These are phyloP conservation scores for Suillus placidus DNA, from an alignment of 768 basidiomycete species.

Conservation along the genomic window DNA sequence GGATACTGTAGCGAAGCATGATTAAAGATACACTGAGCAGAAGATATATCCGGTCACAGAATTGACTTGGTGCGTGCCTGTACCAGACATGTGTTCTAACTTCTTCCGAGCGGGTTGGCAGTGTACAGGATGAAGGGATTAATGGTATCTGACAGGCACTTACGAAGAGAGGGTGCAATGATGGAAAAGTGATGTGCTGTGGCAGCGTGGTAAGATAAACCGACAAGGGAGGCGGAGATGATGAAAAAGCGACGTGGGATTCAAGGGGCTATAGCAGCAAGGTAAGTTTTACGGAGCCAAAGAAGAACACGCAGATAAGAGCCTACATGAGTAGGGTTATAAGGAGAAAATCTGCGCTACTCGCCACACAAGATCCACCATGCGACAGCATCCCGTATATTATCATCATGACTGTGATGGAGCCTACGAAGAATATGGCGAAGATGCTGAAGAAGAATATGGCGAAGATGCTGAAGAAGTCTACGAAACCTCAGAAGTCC, in stretches of 20 bases:
- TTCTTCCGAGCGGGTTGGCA: neutral
- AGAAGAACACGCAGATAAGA: neutral
- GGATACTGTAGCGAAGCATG: neutral
- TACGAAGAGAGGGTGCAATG: neutral
- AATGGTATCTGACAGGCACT: neutral
- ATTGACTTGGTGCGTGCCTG: neutral
- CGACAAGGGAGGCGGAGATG: neutral
- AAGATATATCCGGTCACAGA: neutral
- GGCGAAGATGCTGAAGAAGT: too few species aligned
- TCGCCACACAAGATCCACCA: neutral
- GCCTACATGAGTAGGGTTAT: neutral
- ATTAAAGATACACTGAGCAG: neutral
- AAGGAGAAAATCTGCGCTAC: neutral
- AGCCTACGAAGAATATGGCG: too few species aligned
- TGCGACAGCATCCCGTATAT: neutral
- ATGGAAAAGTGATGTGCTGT: neutral
- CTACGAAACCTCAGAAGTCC: too few species aligned
- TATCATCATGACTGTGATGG: too few species aligned
- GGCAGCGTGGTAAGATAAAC: neutral
- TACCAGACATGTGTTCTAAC: neutral
- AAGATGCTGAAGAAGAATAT: too few species aligned
- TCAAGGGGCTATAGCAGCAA: neutral
- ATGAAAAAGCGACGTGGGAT: neutral
- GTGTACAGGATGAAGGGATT: neutral
- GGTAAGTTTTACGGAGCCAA: neutral